A percentile compares a stretch with the other conserved stretches of the same genome.
Evolutionary conservation across 345 rosid species (phyloP).

Genomic region (Ceriops decandra): DNA sequence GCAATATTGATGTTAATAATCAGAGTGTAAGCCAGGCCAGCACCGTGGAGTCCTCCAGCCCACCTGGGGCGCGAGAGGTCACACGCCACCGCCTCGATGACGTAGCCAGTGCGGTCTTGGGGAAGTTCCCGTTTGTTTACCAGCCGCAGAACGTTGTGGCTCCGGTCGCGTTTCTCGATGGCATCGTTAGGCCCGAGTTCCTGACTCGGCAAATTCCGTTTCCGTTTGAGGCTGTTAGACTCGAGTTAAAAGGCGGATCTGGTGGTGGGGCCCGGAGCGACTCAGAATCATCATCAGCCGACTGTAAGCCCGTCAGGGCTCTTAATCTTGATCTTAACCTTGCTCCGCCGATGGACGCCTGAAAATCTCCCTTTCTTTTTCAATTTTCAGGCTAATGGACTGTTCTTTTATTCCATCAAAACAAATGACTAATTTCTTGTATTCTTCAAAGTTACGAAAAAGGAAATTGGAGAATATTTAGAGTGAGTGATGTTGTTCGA

Average conservation of each 20-base stretch:
- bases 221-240: conserved; percentile 38
- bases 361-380: conserved; percentile 22
- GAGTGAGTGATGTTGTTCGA: background rate
- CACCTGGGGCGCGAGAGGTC: conserved; percentile 29
- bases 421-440: background rate
- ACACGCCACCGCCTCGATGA: conserved; percentile 13
- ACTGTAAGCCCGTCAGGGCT: conserved; percentile 29
- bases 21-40: conserved; percentile 39
- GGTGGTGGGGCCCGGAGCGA: conserved; percentile 33
- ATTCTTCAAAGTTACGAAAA: background rate
- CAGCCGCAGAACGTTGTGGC: conserved; percentile 25
- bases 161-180: conserved; percentile 37
- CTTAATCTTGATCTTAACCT: conserved; percentile 62
- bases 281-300: conserved; percentile 40
- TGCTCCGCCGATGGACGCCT: conserved; percentile 62
- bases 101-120: conserved; percentile 5
- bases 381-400: conserved; percentile 3
- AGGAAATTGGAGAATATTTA: background rate
- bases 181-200: conserved; percentile 35
- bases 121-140: conserved; percentile 49
- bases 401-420: background rate
- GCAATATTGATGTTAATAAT: background rate
- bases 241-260: conserved; percentile 23
- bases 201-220: conserved; percentile 43
- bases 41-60: conserved; percentile 40